Base-by-base conservation (phyloP, 73 alveolate species). In the Stentor roeselii region DNA sequence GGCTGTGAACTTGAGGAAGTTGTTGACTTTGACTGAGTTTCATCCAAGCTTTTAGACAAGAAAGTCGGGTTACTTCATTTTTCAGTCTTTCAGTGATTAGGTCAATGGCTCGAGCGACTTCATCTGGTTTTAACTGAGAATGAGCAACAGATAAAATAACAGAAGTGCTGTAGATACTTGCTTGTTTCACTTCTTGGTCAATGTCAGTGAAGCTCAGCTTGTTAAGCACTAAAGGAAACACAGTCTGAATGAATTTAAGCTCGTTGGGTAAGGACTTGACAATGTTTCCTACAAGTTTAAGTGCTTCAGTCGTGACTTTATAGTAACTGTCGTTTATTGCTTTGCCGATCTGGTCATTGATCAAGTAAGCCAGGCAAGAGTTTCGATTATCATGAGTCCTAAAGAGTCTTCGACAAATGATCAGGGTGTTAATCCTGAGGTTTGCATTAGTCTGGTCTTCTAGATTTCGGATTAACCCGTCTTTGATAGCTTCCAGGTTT, bases 31-130 rank as follows among this genome's bases (percentile, higher is more conserved):
- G 80, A n/a, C 86, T 38, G 41, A 90, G 77, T 75, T 86, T 89
- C 4, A 87, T 91, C 15, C 87, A 15, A 11, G 92, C 94, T 78
- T 89, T 88, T 2, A 91, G 86, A 42, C 94, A 37, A 34, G 91
- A 75, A 39, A 75, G 84, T 83, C 96, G 84, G 11, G 92, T 91
- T 76, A 91, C 80, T 31, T 91, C 96, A 75, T 89, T 91, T 59
- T 80, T 76, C 21, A 91, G 83, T 60, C 93, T 67, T 4, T 91
- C 96, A n/a, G 77, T 85, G 78, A 75, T 75, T 75, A 91, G 83
- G 2, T 30, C 74, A 60, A 91, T 60, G 3, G 85, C 75, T 38
- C 74, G 76, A 2, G 39, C 31, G 35, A 91, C 85, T n/a, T 89
- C 76, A 3, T 59, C 75, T 11, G 59, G n/a, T 40, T 75, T 14